Percentiles rank a stretch among this genome's conserved stretches.
phyloP scores from a whole-genome alignment of 495 filamentous ascomycete genomes.

The Cercophora sp. region DNA sequence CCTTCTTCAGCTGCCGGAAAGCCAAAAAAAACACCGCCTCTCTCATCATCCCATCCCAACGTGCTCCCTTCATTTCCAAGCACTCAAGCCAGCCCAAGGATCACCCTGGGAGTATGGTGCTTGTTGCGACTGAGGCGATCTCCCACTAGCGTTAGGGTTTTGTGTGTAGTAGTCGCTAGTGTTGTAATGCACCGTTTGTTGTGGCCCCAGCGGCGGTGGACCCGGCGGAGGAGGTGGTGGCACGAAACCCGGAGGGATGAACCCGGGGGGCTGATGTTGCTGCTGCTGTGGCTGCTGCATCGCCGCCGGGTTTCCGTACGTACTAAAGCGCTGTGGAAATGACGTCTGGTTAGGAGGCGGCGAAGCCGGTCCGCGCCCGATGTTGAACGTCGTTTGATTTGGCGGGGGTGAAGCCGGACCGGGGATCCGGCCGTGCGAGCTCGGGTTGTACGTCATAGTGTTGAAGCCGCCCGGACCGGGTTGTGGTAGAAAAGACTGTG shows the following conservation, averaged over 20 bases:
- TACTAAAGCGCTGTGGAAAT: slow-evolving; percentile 38
- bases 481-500: slow-evolving; percentile 34
- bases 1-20: too few relatives aligned
- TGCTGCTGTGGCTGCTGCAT: slow-evolving; percentile 17
- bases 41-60: background rate
- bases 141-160: slow-evolving; percentile 15
- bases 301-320: slow-evolving; percentile 45
- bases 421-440: slow-evolving; percentile 45
- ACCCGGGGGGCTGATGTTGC: slow-evolving; percentile 36
- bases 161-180: slow-evolving; percentile 33
- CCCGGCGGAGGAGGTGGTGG: slow-evolving; percentile 87
- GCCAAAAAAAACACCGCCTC: too few relatives aligned
- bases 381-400: slow-evolving; percentile 42
- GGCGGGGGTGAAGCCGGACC: slow-evolving; percentile 47
- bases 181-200: slow-evolving; percentile 55
- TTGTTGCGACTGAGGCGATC: slow-evolving; percentile 21
- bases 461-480: slow-evolving; percentile 14
- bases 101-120: slow-evolving; percentile 41
- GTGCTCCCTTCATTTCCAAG: slow-evolving; percentile 57
- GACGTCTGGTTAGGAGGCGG: slow-evolving; percentile 51
- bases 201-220: slow-evolving; percentile 69
- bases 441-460: slow-evolving; percentile 40
- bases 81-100: slow-evolving; percentile 83
- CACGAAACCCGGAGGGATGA: slow-evolving; percentile 77
- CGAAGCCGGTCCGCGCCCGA: slow-evolving; percentile 46